A percentile compares a stretch with the other conserved stretches of the same genome.
Conservation (phyloP, 768 basidiomycete genomes). For the Tricholoma bakamatsutake region DNA sequence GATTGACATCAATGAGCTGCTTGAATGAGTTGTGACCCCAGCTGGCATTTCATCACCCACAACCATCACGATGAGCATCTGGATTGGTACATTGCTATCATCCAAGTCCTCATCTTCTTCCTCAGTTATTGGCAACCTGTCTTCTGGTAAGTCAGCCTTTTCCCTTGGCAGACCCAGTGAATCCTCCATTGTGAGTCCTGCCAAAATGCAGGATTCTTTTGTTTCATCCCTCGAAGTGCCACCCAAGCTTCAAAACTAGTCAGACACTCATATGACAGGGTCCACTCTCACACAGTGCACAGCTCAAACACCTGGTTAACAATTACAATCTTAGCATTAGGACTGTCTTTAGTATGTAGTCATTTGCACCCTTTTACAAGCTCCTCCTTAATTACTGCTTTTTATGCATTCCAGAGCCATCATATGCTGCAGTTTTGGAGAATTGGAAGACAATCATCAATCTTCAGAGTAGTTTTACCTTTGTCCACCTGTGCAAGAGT, state of each 20-base stretch:
- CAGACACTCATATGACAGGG: background rate
- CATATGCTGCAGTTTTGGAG: background rate
- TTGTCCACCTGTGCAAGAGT: constrained; percentile 17
- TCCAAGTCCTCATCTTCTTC: background rate
- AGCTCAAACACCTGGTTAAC: background rate
- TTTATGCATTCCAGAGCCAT: background rate
- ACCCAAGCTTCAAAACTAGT: background rate
- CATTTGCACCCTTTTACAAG: background rate
- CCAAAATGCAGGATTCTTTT: background rate
- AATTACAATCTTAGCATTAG: background rate
- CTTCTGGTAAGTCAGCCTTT: background rate
- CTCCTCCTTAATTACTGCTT: background rate
- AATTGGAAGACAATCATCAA: background rate
- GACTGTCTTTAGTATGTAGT: background rate
- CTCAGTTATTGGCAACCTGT: too few relatives aligned
- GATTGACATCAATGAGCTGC: background rate
- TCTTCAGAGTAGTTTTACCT: background rate
- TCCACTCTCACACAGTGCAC: background rate
- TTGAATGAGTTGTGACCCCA: background rate
- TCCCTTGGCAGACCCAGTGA: background rate
- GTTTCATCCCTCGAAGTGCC: background rate
- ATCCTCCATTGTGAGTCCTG: background rate
- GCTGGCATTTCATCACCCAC: background rate
- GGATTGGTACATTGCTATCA: background rate
- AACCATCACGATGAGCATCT: background rate